Conservation (phyloP, 2,329 filamentous ascomycete genomes). For the Claviceps maximensis region DNA sequence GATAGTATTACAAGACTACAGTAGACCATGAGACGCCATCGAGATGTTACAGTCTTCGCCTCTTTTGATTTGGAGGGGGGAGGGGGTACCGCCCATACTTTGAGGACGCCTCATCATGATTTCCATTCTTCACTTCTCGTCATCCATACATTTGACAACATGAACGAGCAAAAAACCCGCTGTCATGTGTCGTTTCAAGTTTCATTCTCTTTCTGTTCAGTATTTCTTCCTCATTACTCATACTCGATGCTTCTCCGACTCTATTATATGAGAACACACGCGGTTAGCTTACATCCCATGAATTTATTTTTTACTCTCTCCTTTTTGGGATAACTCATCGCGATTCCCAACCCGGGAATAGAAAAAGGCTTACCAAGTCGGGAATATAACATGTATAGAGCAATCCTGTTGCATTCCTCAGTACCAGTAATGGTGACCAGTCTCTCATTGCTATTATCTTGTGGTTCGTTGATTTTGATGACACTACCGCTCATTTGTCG, state of each 20-base stretch:
- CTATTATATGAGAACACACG: conserved; percentile 13
- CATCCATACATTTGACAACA: background rate
- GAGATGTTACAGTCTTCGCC: background rate
- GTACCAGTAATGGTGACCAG: conserved; percentile 96
- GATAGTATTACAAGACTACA: background rate
- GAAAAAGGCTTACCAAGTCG: conserved; percentile 61
- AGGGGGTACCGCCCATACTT: background rate
- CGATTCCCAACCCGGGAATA: background rate
- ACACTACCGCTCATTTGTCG: conserved; percentile 93
- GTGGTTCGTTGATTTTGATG: conserved; percentile 99
- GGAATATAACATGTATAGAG: conserved; percentile 98
- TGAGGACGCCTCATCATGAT: background rate
- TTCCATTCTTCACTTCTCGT: background rate
- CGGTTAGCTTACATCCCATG: background rate
- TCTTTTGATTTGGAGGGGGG: too few species aligned
- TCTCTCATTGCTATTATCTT: conserved; percentile 97
- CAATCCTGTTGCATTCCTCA: conserved; percentile 98
- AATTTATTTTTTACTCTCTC: background rate
- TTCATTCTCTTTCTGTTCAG: background rate
- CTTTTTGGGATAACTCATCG: too few species aligned
- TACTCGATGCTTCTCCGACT: conserved; percentile 33
- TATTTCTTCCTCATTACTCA: conserved; percentile 11
- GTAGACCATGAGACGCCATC: background rate
- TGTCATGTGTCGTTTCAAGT: background rate
- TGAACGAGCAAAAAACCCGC: background rate